A percentile compares a stretch with the other conserved stretches of the same genome.
Evolutionary conservation across 31 red algal species (phyloP).

Genomic region (Porphyra umbilicalis): DNA sequence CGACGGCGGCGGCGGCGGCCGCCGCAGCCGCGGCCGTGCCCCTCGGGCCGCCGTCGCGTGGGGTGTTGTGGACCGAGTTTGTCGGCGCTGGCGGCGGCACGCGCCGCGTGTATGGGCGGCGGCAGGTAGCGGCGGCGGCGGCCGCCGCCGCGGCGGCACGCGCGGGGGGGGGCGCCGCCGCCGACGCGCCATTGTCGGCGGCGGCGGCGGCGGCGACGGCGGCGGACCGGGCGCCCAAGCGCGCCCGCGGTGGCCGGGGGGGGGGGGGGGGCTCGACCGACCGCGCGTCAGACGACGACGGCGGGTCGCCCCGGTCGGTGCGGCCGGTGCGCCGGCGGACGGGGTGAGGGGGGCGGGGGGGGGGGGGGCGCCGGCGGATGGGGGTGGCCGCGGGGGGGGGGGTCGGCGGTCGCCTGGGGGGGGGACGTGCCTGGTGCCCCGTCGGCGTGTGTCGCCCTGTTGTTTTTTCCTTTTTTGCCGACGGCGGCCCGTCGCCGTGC

Average conservation of each 20-base stretch:
- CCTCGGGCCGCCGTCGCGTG: too few species aligned
- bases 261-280: too few species aligned
- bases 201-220: neutral
- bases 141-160: neutral
- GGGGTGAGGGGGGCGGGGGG: neutral
- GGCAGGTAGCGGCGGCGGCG: too few species aligned
- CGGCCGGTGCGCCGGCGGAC: neutral
- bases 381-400: too few species aligned
- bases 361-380: too few species aligned
- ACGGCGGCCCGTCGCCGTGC: too few species aligned
- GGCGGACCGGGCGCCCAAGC: too few species aligned
- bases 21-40: neutral
- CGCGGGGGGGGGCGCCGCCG: neutral
- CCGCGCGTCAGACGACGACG: neutral
- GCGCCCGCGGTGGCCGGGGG: too few species aligned
- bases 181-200: neutral
- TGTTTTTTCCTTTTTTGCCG: too few species aligned
- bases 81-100: neutral
- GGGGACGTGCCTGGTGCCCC: too few species aligned
- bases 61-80: neutral
- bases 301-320: neutral
- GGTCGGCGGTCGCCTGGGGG: too few species aligned
- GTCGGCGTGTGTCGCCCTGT: too few species aligned
- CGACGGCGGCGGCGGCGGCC: neutral
- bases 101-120: neutral